These are phyloP conservation scores for Pseudonitzschia pungens DNA, from an alignment of 108 stramenopile species.

Conservation along the genomic window DNA sequence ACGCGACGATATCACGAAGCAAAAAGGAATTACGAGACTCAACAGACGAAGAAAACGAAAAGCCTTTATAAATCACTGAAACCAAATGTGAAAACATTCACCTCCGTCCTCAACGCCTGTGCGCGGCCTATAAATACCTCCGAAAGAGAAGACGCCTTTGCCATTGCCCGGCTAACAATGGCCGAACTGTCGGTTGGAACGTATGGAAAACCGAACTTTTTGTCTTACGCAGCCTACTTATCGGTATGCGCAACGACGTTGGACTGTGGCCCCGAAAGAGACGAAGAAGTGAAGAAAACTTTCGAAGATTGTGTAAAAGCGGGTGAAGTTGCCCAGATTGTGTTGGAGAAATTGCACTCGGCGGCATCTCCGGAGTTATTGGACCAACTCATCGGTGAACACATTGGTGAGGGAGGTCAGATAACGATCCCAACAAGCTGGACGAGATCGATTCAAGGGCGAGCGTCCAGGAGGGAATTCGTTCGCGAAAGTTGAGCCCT, in stretches of 20 bases:
- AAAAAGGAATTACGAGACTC: background rate
- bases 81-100: conserved; percentile 60
- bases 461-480: conserved; percentile 10
- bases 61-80: conserved; percentile 19
- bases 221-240: conserved; percentile 65
- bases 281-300: conserved; percentile 34
- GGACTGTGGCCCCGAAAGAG: conserved; percentile 35
- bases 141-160: conserved; percentile 46
- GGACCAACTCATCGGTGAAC: conserved; percentile 31
- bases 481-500: background rate
- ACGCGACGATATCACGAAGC: conserved; percentile 34
- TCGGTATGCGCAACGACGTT: conserved; percentile 51
- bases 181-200: conserved; percentile 32
- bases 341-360: conserved; percentile 50
- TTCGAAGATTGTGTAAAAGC: conserved; percentile 44
- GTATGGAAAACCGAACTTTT: conserved; percentile 55
- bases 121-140: conserved; percentile 46
- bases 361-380: conserved; percentile 37
- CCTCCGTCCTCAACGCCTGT: conserved; percentile 70
- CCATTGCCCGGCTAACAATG: conserved; percentile 27
- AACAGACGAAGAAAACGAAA: conserved; percentile 11
- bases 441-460: conserved; percentile 11
- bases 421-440: conserved; percentile 5
- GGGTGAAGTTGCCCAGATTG: conserved; percentile 63
- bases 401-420: conserved; percentile 5